Base-by-base conservation (phyloP, 768 basidiomycete genomes). In the Gloeophyllum trabeum region DNA sequence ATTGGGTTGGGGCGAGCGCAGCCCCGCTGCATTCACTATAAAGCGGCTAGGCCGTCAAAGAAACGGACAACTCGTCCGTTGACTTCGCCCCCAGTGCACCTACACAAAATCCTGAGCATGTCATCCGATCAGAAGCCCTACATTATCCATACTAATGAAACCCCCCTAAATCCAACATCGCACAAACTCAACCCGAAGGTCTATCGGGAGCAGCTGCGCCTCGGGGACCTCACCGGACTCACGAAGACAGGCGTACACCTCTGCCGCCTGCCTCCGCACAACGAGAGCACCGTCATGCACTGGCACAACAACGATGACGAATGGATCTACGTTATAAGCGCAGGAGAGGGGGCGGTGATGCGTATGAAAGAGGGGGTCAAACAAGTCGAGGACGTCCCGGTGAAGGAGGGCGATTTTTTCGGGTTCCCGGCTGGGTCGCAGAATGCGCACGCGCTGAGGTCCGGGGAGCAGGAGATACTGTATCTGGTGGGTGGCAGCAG, bases 401-500 rank as follows among this genome's bases (percentile, higher is more conserved):
- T 53, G 7, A 34, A 39, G 25, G 39, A 43, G 7, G 55, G 55
- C 6, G 55, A 56, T 36, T 56, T 56, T 41, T 22, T 51, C 4
- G 55, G 50, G 2, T 56, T 54, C 44, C 50, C 51, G 3, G 51
- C 51, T 0, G 51, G 50, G 2, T 41, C 10, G n/a, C 12, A 34
- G 38, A 41, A 23, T 6, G 50, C 47, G 23, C 53, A 54, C 28
- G 50, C 50, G 16, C 36, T 56, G 6, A 39, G 46, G 14, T 44
- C 48, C 4, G 55, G 51, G 10, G 32, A 30, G 25, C 35, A 35
- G 19, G 53, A 54, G 36, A 26, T 56, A 16, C 48, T 53, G 41
- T 56, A 54, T 39, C 46, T 56, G 7, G 26, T 51, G 16, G 50
- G 53, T 5, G 55, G 55, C 20, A 53, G 43, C n/a, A 45, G 55